These are phyloP conservation scores for Beauveria sp. DNA, from an alignment of 2,329 filamentous ascomycete genomes.

Conservation along the genomic window DNA sequence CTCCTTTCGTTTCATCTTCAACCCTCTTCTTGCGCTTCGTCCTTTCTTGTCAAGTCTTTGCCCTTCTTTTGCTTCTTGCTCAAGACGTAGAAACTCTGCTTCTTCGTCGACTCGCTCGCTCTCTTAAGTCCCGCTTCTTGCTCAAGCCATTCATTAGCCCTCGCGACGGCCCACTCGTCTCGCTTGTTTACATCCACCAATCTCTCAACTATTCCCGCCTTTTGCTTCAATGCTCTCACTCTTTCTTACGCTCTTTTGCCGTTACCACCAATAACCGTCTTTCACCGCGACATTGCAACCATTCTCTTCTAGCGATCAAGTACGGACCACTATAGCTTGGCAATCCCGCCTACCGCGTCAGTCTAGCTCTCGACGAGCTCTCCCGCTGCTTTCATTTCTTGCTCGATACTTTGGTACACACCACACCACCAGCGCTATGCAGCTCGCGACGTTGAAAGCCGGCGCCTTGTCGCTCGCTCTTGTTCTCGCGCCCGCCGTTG, in stretches of 20 bases:
- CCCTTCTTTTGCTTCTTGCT: neutral
- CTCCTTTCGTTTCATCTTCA: constrained; percentile 6
- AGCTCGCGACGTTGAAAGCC: constrained; percentile 7
- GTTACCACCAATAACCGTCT: neutral
- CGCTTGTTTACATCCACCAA: constrained; percentile 1
- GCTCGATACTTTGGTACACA: neutral
- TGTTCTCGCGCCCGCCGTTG: constrained; percentile 6
- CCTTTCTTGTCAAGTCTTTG: neutral
- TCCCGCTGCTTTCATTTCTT: neutral
- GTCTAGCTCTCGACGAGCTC: neutral
- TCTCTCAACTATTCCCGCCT: neutral
- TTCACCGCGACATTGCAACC: neutral
- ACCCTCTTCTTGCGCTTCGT: neutral
- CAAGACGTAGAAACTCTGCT: neutral
- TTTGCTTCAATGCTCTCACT: neutral
- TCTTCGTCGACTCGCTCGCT: constrained; percentile 1
- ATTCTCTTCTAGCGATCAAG: neutral
- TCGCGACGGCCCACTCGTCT: neutral
- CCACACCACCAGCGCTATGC: neutral
- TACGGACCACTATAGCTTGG: neutral
- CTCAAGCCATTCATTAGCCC: neutral
- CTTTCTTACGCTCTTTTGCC: neutral
- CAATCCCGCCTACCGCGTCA: neutral
- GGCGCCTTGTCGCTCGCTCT: neutral
- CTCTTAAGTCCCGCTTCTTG: neutral